These are phyloP conservation scores for Heliamphora pulchella DNA, from an alignment of 179 eudicot genomes.

Conservation along the genomic window DNA sequence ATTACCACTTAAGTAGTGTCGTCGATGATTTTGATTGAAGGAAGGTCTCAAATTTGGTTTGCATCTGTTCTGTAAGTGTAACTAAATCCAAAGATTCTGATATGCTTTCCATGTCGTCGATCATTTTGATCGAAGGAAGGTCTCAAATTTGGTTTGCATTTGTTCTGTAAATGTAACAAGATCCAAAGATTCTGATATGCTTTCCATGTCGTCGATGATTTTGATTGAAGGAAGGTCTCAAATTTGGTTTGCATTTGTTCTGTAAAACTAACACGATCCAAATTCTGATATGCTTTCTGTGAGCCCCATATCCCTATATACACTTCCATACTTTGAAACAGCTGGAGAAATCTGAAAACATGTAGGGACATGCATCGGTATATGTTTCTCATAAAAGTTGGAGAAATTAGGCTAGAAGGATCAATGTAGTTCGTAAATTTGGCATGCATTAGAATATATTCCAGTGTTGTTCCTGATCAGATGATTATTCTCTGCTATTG, in stretches of 20 bases:
- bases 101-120: neutral
- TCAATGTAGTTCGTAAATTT: neutral
- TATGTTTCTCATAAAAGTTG: neutral
- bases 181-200: neutral
- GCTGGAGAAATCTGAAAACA: neutral
- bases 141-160: neutral
- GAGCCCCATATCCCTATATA: neutral
- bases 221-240: neutral
- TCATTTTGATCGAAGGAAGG: neutral
- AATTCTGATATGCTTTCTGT: neutral
- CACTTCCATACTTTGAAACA: neutral
- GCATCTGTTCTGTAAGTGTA: neutral
- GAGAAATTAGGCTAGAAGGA: neutral
- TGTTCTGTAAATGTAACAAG: neutral
- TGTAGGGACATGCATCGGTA: neutral
- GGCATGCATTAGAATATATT: neutral
- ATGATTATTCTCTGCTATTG: neutral
- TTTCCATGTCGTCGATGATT: neutral
- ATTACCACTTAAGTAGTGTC: neutral
- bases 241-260: neutral
- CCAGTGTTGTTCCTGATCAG: neutral
- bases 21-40: neutral
- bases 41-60: neutral
- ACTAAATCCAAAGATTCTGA: neutral
- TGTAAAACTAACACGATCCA: neutral